Conservation (phyloP, 192 early-diverging fungal species). For the Backusella morwellensis region DNA sequence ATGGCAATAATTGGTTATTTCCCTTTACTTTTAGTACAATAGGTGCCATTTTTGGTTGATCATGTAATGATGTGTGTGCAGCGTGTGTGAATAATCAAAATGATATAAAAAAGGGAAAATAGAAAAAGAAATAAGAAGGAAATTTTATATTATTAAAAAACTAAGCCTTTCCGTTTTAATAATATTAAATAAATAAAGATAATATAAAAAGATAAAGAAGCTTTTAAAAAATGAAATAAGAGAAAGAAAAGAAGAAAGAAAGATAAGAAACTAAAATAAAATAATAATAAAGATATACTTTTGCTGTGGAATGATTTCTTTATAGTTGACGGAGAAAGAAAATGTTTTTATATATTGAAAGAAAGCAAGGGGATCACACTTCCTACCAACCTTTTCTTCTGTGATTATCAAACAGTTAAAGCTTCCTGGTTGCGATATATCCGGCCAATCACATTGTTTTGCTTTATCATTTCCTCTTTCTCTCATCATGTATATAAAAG, state of each 20-base stretch:
- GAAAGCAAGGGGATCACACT: background rate
- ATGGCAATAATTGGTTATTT: slow-evolving; percentile 68
- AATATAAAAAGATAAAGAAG: background rate
- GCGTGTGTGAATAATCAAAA: background rate
- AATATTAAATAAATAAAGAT: background rate
- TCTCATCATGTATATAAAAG: too few relatives aligned
- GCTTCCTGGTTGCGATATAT: background rate
- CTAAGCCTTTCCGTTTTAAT: too few relatives aligned
- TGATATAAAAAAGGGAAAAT: slow-evolving; percentile 7
- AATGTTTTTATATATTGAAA: background rate
- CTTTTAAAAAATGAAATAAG: background rate
- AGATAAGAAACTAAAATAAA: background rate
- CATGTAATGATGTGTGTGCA: background rate
- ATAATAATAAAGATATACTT: background rate
- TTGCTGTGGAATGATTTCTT: slow-evolving; percentile 1
- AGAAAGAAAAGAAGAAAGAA: slow-evolving; percentile 2
- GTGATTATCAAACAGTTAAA: background rate
- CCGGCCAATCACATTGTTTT: background rate
- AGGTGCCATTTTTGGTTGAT: slow-evolving; percentile 53
- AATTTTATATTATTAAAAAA: background rate
- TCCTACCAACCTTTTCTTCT: background rate
- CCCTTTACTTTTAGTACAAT: slow-evolving; percentile 71
- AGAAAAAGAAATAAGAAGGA: background rate
- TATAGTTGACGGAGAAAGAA: background rate
- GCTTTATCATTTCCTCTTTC: background rate